Percentiles rank a stretch among this genome's conserved stretches.
Evolutionary conservation across 441 rosid genomes (phyloP).

Genomic region (Bocquillonia castaneifolia): DNA sequence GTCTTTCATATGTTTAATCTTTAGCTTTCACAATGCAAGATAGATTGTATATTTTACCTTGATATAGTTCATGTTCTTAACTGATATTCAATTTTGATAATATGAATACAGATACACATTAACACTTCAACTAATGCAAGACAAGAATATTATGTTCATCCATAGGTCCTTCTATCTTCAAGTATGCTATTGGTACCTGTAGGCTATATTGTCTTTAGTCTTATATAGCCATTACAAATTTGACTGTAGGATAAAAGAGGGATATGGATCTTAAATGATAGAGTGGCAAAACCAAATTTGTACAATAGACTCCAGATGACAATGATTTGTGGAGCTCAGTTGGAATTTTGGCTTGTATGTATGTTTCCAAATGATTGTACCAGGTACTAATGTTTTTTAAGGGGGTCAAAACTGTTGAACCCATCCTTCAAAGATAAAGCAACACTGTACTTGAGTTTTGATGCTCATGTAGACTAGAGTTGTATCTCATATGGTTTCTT

Average conservation of each 20-base stretch:
- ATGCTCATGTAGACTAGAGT: neutral
- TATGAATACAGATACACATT: neutral
- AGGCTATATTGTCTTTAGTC: neutral
- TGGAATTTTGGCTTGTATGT: neutral
- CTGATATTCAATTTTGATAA: neutral
- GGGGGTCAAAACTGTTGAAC: neutral
- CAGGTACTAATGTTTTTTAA: neutral
- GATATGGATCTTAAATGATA: neutral
- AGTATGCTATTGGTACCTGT: too few species aligned
- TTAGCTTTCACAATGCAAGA: slow-evolving; percentile 6
- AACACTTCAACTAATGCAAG: neutral
- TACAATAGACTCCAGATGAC: neutral
- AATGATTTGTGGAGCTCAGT: neutral
- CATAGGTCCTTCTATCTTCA: slow-evolving; percentile 4
- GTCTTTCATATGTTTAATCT: neutral
- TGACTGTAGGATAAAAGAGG: neutral
- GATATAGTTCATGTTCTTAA: neutral
- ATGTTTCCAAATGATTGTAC: neutral
- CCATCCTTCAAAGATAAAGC: neutral
- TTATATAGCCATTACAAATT: too few species aligned
- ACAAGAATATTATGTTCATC: too few species aligned
- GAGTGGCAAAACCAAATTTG: neutral
- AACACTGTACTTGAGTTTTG: neutral
- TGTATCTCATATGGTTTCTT: neutral
- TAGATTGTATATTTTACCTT: neutral